Evolutionary conservation across 2,329 filamentous ascomycete species (phyloP).

Genomic region (Alternaria hordeiaustralica): DNA sequence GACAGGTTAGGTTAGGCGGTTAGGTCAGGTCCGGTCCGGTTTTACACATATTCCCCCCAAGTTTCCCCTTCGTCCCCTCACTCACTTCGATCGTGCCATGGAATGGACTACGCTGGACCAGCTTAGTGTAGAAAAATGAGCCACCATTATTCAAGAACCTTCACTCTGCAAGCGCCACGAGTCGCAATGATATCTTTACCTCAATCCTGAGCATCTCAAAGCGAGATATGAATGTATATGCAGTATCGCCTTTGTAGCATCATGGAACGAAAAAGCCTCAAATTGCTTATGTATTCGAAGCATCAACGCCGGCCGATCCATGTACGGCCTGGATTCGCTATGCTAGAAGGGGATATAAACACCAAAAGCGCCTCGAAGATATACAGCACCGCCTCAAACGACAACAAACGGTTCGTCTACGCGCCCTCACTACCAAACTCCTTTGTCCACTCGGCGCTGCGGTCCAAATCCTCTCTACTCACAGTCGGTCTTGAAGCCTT

Average conservation of each 20-base stretch:
- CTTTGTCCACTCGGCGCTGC: conserved; percentile 90
- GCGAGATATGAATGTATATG: neutral
- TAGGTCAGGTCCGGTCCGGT: neutral
- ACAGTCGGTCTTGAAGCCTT: conserved; percentile 89
- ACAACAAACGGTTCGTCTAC: conserved; percentile 35
- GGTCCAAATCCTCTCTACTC: conserved; percentile 80
- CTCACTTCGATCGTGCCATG: neutral
- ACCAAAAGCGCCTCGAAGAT: conserved; percentile 17
- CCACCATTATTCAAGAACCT: neutral
- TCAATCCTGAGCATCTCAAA: neutral
- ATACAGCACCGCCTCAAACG: conserved; percentile 1
- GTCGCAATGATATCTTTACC: neutral
- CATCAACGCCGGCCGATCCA: neutral
- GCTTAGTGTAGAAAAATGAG: neutral
- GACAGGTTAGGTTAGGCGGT: conserved; percentile 8
- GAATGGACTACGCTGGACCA: conserved; percentile 1
- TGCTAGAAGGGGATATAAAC: conserved; percentile 17
- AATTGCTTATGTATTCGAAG: neutral
- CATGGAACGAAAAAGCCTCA: neutral
- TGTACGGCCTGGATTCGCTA: conserved; percentile 8
- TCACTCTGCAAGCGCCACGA: neutral
- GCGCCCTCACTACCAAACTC: conserved; percentile 94
- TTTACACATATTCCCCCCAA: conserved; percentile 29
- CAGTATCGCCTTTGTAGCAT: neutral
- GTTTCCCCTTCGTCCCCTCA: conserved; percentile 2